Evolutionary conservation across 805 yeast genomes (phyloP), one percentile per base, ranked within the genome.

Genomic region (Saccharomyces paradoxus): DNA sequence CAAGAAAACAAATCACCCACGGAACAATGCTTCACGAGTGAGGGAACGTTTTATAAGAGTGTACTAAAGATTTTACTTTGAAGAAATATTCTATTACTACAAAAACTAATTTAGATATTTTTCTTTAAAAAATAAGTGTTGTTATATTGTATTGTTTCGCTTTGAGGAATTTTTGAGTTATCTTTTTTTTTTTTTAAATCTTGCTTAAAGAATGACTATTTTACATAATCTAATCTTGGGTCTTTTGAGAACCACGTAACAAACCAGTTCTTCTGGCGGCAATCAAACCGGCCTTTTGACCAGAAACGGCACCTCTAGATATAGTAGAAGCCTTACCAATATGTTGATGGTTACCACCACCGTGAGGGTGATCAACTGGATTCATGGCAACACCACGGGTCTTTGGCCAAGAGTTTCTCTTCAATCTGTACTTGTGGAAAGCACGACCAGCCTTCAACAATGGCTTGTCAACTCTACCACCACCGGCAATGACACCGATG

Each of bases 301-400:
- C 99, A 74, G 99, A 82, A 77, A 92, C 98, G 68, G 98, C 97
- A 80, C 96, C 96, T 87, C 98, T 89, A 70, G 96, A 86, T 73
- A 92, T 92, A 74, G 98, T 92, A 72, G 98, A 92, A 74, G 98
- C 97, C 86, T 92, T 92, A 90, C 98, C 98, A 82, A 91, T 92
- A 80, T 92, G 98, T 84, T 92, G 98, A 81, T 92, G 98, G 96
- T 91, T 91, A 92, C 99, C 99, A 92, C 99, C 98, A 89, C 99
- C 99, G 80, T 92, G 99, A 78, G 99, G 99, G 84, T 92, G 99
- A 79, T 92, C 99, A 78, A 92, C 99, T 79, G 98, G 98, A 84
- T 92, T 92, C 99, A 94, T 92, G 78, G 99, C 99, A 77, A 92
- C 98, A 92, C 98, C 99, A 84, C 98, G 90, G 75, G 98, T 94